Base-by-base conservation (phyloP, 768 basidiomycete species). In the Pleurotus ostreatus region DNA sequence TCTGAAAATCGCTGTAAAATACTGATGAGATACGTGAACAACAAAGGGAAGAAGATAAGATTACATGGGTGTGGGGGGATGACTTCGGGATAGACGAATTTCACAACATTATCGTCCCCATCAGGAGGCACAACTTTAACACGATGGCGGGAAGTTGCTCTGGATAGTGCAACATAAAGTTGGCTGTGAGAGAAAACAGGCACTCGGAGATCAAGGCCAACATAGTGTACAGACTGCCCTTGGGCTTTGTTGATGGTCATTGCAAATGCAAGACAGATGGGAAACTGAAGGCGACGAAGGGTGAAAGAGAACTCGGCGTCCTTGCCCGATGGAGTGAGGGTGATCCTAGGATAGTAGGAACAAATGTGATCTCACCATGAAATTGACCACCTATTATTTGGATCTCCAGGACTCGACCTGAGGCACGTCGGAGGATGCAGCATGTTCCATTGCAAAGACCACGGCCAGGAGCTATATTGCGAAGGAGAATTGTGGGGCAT, bases 221-320 rank as follows among this genome's bases (percentile, higher is more conserved):
- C 74, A 64, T 65, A 39, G 41, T 63, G 63, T 5, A 79, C 68
- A 15, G 74, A 78, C 63, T 79, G 79, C 3, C 79, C 78, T 65
- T 79, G 77, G 1, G 76, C 57, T 60, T 79, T 80, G 65, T 81
- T 79, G 61, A 80, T 76, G 1, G 77, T 70, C 63, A 79, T 70
- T 0, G 74, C 74, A 70, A 80, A 81, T 12, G 73, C 75, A 4
- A 79, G 65, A 2, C 66, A 63, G 13, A 79, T 60, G 30, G 78
- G 78, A 56, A 78, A 78, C 62, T 80, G 77, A 0, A 61, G 62
- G 0, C 71, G 69, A 15, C 39, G 55, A 30, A 78, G 61, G 11
- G 56, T 51, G 57, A 77, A 70, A 3, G 70, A 44, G 22, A 68
- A 43, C 20, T 68, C 63, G 23, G 59, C 54, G 13, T 65, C 37